These are phyloP conservation scores for Penicillium sp. DNA, from an alignment of 2,329 filamentous ascomycete species.

Conservation along the genomic window DNA sequence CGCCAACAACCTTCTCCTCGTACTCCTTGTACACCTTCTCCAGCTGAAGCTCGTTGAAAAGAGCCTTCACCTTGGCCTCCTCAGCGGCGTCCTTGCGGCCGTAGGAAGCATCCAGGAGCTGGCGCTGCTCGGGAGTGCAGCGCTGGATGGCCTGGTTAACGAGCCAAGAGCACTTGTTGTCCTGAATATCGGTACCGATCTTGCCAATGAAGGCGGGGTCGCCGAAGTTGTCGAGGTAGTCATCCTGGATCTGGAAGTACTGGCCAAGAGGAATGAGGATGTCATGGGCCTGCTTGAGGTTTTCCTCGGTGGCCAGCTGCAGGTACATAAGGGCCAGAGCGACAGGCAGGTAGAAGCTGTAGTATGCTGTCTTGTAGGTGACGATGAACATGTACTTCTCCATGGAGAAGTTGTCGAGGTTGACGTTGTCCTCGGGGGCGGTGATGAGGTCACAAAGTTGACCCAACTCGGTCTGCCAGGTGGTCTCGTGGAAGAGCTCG, in stretches of 20 bases:
- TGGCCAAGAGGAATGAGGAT: constrained; percentile 97
- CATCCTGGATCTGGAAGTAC: constrained; percentile 99
- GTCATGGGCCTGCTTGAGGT: constrained; percentile 82
- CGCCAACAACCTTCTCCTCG: constrained; percentile 80
- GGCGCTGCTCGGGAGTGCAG: constrained; percentile 78
- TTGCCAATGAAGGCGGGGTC: constrained; percentile 92
- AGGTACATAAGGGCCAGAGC: constrained; percentile 84
- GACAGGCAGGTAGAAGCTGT: constrained; percentile 97
- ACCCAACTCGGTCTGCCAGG: constrained; percentile 91
- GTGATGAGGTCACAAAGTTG: constrained; percentile 94
- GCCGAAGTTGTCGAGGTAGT: constrained; percentile 98
- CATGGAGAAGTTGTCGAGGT: constrained; percentile 92
- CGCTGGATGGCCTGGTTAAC: constrained; percentile 88
- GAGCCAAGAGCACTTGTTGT: constrained; percentile 99
- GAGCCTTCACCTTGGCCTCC: constrained; percentile 81
- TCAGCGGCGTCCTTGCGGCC: constrained; percentile 81
- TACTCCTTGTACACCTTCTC: constrained; percentile 82
- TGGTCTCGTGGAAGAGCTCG: constrained; percentile 94
- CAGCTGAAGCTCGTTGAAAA: constrained; percentile 82
- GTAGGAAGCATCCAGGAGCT: constrained; percentile 87
- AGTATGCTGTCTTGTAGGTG: constrained; percentile 99
- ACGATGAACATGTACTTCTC: constrained; percentile 96
- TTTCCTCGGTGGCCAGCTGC: constrained; percentile 78
- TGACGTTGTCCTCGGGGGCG: constrained; percentile 87
- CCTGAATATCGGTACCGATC: constrained; percentile 97